A percentile compares a stretch with the other conserved stretches of the same genome.
Conservation (phyloP, 768 basidiomycete genomes). For the Suillus brevipes region DNA sequence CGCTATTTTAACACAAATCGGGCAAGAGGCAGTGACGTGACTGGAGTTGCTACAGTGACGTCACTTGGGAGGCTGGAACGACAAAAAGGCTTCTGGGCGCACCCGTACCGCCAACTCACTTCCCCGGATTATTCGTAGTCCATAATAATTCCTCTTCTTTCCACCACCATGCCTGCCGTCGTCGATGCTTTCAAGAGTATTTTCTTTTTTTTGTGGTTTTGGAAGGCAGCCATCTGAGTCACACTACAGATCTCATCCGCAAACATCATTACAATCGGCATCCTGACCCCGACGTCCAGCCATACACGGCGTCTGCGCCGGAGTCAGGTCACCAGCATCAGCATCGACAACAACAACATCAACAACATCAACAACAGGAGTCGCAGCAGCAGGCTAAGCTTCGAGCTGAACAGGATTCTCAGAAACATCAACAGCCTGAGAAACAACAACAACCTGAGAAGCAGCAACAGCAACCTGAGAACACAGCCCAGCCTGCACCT, state of each 20-base stretch:
- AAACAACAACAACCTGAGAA: slow-evolving; percentile 21
- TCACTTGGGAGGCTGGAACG: slow-evolving; percentile 29
- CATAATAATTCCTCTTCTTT: not conserved
- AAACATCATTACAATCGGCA: slow-evolving; percentile 66
- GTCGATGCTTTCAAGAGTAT: slow-evolving; percentile 89
- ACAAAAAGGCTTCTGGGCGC: slow-evolving; percentile 33
- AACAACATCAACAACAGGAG: slow-evolving; percentile 17
- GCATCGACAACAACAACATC: slow-evolving; percentile 36
- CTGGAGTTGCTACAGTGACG: slow-evolving; percentile 25
- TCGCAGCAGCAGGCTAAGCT: slow-evolving; percentile 37
- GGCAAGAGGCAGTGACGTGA: slow-evolving; percentile 16
- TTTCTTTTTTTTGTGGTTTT: slow-evolving; percentile 7
- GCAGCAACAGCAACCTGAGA: slow-evolving; percentile 12
- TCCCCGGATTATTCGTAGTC: not conserved
- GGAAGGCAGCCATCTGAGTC: slow-evolving; percentile 17
- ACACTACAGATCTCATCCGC: slow-evolving; percentile 66
- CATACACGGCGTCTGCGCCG: slow-evolving; percentile 15
- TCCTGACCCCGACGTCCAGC: slow-evolving; percentile 34
- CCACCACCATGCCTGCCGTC: slow-evolving; percentile 61
- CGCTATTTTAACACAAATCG: not conserved
- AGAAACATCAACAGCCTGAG: slow-evolving; percentile 23
- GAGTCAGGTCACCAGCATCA: slow-evolving; percentile 24
- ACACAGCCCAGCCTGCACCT: slow-evolving; percentile 16
- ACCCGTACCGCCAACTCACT: slow-evolving; percentile 6
- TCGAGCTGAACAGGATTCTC: slow-evolving; percentile 27